Conservation (phyloP, 2,329 filamentous ascomycete genomes). For the Capronia americana region DNA sequence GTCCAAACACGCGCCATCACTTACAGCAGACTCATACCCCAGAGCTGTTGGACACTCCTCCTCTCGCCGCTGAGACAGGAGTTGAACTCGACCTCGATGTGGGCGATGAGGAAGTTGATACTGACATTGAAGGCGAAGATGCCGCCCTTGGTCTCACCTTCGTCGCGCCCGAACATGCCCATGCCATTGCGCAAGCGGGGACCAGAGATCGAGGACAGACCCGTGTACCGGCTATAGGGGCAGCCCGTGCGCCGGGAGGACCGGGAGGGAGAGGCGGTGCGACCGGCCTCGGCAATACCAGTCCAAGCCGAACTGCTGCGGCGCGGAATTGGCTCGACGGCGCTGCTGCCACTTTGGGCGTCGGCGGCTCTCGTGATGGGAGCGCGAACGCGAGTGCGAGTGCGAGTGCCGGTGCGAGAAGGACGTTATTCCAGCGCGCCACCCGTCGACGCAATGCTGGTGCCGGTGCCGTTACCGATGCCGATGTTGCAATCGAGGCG, state of each 20-base stretch:
- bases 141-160: constrained; percentile 11
- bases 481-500: not conserved
- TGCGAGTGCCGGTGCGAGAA: constrained; percentile 21
- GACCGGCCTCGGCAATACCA: constrained; percentile 4
- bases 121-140: constrained; percentile 15
- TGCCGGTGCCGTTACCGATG: not conserved
- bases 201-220: not conserved
- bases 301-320: constrained; percentile 23
- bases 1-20: constrained; percentile 10
- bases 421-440: constrained; percentile 32
- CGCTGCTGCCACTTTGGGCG: constrained; percentile 29
- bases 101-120: constrained; percentile 4
- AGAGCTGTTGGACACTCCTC: constrained; percentile 26
- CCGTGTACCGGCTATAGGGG: not conserved
- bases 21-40: constrained; percentile 24
- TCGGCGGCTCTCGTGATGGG: not conserved
- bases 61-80: constrained; percentile 1
- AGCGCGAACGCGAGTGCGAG: constrained; percentile 16
- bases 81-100: constrained; percentile 15
- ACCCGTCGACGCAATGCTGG: constrained; percentile 18
- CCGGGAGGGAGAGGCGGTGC: not conserved
- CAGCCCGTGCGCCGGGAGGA: not conserved
- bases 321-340: constrained; percentile 34
- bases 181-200: not conserved
- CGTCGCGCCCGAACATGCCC: not conserved